A percentile compares a stretch with the other conserved stretches of the same genome.
Conservation (phyloP, 1,139 yeast genomes). For the Geotrichum bryndzae region DNA sequence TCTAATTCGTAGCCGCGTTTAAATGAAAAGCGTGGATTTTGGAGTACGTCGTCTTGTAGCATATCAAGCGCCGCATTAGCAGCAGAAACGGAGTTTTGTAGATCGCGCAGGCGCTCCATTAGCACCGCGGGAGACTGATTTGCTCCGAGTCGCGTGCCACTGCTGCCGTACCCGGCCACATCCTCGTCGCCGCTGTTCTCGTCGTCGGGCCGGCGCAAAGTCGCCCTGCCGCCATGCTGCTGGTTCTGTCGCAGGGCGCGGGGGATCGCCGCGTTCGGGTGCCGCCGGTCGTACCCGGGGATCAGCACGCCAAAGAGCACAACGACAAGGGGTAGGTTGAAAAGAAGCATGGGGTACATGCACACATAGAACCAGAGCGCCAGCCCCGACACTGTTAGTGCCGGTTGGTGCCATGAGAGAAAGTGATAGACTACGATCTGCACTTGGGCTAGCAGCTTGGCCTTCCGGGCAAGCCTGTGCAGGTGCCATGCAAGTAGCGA, state of each 20-base stretch:
- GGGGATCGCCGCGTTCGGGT: constrained; percentile 36
- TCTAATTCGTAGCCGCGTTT: constrained; percentile 47
- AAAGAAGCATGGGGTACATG: constrained; percentile 62
- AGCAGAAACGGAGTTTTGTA: constrained; percentile 50
- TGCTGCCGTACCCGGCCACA: background rate
- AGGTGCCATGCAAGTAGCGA: constrained; percentile 11
- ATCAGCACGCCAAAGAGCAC: constrained; percentile 55
- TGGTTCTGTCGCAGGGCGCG: background rate
- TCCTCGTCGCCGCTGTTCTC: background rate
- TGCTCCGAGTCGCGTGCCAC: constrained; percentile 9
- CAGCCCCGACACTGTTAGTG: constrained; percentile 31
- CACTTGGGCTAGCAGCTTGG: background rate
- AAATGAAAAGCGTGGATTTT: background rate
- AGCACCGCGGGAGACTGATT: constrained; percentile 21
- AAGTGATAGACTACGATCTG: constrained; percentile 1
- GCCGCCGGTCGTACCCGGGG: constrained; percentile 67
- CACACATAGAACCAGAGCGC: constrained; percentile 33
- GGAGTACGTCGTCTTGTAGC: background rate
- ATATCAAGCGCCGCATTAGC: background rate
- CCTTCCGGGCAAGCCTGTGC: background rate
- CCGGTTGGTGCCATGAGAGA: constrained; percentile 17
- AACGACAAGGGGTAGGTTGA: constrained; percentile 57
- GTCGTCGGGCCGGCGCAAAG: background rate
- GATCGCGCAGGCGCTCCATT: constrained; percentile 52
- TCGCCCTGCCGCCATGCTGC: background rate